Percentiles rank a stretch among this genome's conserved stretches.
phyloP scores from a whole-genome alignment of 2,329 filamentous ascomycete species.

The Aureobasidium sp. region DNA sequence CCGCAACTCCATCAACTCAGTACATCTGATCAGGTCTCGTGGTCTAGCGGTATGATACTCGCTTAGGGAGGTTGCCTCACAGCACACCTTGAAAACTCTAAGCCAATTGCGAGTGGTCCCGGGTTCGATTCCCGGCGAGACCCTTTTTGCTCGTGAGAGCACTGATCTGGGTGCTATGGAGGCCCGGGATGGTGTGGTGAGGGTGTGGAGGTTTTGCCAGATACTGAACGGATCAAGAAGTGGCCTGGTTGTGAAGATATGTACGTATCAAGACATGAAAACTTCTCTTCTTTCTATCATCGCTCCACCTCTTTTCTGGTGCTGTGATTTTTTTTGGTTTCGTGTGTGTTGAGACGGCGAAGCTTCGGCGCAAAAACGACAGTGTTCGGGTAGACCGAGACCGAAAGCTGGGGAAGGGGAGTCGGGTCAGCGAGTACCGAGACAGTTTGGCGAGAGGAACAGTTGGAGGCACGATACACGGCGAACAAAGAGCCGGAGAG shows the following conservation, averaged over 20 bases:
- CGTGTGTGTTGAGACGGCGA: background rate
- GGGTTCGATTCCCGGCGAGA: conserved; percentile 14
- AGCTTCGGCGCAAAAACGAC: background rate
- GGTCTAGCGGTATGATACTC: conserved; percentile 16
- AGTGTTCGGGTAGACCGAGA: background rate
- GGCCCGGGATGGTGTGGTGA: background rate
- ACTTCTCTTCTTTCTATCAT: background rate
- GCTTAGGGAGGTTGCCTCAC: conserved; percentile 3
- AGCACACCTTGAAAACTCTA: conserved; percentile 5
- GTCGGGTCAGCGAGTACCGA: too few species aligned
- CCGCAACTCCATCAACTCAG: background rate
- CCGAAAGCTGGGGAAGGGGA: too few species aligned
- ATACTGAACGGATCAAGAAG: background rate
- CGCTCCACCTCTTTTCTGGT: background rate
- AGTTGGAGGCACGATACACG: too few species aligned
- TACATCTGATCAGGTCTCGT: background rate
- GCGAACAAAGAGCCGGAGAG: too few species aligned
- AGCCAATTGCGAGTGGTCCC: conserved; percentile 13
- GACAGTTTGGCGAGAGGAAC: too few species aligned
- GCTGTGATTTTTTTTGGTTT: background rate
- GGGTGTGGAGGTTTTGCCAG: background rate
- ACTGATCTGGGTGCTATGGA: background rate
- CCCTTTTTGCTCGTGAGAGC: background rate
- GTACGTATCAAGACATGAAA: too few species aligned
- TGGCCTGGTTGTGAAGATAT: too few species aligned